These are phyloP conservation scores for Ustilago loliicola DNA, from an alignment of 1,284 basidiomycete genomes.

Conservation along the genomic window DNA sequence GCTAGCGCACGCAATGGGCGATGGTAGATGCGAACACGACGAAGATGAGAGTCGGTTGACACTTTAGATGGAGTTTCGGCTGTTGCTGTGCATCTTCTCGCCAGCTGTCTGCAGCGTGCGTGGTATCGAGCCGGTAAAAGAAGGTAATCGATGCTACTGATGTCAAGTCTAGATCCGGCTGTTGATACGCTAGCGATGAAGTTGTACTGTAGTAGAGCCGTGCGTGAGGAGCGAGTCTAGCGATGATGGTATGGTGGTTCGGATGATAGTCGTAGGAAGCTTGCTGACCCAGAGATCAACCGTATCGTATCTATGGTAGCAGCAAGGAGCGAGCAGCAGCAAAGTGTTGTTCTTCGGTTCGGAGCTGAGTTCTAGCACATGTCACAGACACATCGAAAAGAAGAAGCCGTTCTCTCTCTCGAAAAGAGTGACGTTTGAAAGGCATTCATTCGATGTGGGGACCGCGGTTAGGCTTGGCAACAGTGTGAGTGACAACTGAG, in stretches of 20 bases:
- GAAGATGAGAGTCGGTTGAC: not conserved
- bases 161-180: too few relatives aligned
- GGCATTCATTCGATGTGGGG: slow-evolving; percentile 3
- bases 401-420: too few relatives aligned
- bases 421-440: slow-evolving; percentile 9
- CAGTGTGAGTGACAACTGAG: too few relatives aligned
- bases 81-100: not conserved
- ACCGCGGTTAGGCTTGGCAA: slow-evolving; percentile 9
- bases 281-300: slow-evolving; percentile 6
- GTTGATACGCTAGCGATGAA: too few relatives aligned
- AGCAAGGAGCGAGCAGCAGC: not conserved
- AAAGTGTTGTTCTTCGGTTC: slow-evolving; percentile 3
- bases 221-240: too few relatives aligned
- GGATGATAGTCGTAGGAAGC: not conserved
- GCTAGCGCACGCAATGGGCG: not conserved
- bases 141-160: too few relatives aligned
- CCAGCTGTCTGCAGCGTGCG: not conserved
- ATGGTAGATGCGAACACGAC: not conserved
- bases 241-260: not conserved
- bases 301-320: not conserved
- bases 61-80: not conserved
- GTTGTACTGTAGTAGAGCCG: too few relatives aligned
- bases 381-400: not conserved
- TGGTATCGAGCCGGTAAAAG: not conserved
- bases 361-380: not conserved